Percentiles rank a stretch among this genome's conserved stretches.
phyloP scores from a whole-genome alignment of 495 filamentous ascomycete genomes.

The Penicillium ochrochloron region DNA sequence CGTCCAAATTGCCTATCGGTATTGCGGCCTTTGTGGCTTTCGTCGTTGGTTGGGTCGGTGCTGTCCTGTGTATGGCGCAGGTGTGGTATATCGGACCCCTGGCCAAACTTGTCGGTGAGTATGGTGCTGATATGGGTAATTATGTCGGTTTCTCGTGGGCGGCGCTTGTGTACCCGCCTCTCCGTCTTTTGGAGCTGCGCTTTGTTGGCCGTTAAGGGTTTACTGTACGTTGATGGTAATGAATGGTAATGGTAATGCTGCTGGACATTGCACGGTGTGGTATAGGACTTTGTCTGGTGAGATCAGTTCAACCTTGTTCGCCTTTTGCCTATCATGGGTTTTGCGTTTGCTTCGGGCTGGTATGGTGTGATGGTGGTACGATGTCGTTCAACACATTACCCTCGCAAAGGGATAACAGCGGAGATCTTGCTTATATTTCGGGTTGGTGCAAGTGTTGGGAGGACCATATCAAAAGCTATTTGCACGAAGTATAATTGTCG shows the following conservation, averaged over 20 bases:
- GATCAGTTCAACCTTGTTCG: constrained; percentile 2
- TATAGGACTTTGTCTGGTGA: not conserved
- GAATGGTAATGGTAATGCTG: not conserved
- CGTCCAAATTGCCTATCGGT: constrained; percentile 62
- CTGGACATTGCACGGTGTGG: not conserved
- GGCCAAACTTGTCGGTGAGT: constrained; percentile 57
- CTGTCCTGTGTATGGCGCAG: constrained; percentile 73
- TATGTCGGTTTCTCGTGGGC: constrained; percentile 57
- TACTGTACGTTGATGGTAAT: not conserved
- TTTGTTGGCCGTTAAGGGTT: constrained; percentile 45
- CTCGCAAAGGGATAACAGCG: not conserved
- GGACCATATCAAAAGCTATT: not conserved
- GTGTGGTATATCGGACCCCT: constrained; percentile 70
- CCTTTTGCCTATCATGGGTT: not conserved
- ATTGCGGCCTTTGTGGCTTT: constrained; percentile 66
- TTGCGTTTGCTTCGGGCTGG: not conserved
- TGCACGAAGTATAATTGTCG: no score
- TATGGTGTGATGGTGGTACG: not conserved
- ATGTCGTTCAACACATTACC: constrained; percentile 9
- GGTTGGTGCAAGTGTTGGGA: not conserved
- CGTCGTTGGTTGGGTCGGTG: constrained; percentile 70
- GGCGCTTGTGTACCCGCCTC: constrained; percentile 52
- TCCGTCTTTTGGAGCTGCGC: constrained; percentile 54
- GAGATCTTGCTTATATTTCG: not conserved
- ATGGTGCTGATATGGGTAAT: constrained; percentile 65